A percentile compares a stretch with the other conserved stretches of the same genome.
These are phyloP conservation scores for Lachnellula suecica DNA, from an alignment of 2,329 filamentous ascomycete genomes.

Conservation along the genomic window DNA sequence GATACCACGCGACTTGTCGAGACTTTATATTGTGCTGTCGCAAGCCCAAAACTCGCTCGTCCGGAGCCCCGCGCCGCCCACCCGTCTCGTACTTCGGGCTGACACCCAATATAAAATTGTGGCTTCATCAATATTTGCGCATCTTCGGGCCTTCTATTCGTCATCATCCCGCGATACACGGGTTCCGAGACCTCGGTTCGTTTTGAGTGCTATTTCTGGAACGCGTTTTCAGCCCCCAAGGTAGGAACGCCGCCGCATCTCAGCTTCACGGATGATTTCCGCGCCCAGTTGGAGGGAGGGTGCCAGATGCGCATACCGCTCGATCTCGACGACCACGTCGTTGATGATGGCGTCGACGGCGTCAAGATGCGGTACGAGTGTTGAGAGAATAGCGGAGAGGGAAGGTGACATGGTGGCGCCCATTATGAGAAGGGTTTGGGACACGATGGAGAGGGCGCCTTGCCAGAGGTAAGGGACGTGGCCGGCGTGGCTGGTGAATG, in stretches of 20 bases:
- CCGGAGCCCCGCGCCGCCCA: neutral
- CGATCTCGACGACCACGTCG: constrained; percentile 73
- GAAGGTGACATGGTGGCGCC: constrained; percentile 78
- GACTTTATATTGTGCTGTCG: neutral
- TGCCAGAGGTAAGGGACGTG: constrained; percentile 88
- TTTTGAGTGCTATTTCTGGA: neutral
- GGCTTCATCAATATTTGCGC: neutral
- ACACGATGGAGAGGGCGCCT: constrained; percentile 79
- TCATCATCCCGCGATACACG: neutral
- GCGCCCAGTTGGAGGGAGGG: constrained; percentile 75
- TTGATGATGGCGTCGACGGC: constrained; percentile 75
- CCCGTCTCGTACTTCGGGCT: neutral
- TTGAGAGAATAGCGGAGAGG: constrained; percentile 61
- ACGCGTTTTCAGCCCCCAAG: constrained; percentile 40
- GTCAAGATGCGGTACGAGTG: constrained; percentile 55
- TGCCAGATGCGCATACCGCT: constrained; percentile 71
- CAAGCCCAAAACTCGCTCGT: neutral
- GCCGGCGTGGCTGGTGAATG: constrained; percentile 63
- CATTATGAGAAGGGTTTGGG: constrained; percentile 80
- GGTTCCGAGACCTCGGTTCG: neutral
- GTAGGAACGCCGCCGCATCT: constrained; percentile 64
- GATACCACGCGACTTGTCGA: neutral
- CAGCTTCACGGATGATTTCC: constrained; percentile 79
- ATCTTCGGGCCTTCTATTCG: neutral
- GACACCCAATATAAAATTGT: neutral